Evolutionary conservation across 2,329 filamentous ascomycete species (phyloP).

Genomic region (Fusarium albosuccineum): DNA sequence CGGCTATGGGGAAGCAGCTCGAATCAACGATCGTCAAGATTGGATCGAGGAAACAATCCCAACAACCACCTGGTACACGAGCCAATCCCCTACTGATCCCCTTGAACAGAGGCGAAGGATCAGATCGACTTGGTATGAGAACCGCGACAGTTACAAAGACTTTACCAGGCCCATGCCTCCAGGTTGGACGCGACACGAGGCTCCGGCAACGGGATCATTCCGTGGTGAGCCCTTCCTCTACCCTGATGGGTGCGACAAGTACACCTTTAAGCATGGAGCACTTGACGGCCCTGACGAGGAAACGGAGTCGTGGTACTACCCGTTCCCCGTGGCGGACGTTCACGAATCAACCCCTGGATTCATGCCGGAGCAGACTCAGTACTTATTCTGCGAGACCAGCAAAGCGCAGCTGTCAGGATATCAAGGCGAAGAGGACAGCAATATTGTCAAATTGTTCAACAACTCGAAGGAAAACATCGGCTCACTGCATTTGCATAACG

Average conservation of each 20-base stretch:
- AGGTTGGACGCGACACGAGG: slow-evolving; percentile 16
- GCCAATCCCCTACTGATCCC: neutral
- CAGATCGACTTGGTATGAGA: slow-evolving; percentile 10
- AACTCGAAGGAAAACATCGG: neutral
- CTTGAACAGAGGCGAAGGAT: slow-evolving; percentile 6
- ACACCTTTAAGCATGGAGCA: slow-evolving; percentile 5
- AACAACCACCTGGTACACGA: slow-evolving; percentile 18
- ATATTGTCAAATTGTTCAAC: neutral
- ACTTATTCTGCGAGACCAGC: slow-evolving; percentile 16
- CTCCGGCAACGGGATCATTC: neutral
- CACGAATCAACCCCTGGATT: slow-evolving; percentile 4
- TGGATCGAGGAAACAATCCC: slow-evolving; percentile 3
- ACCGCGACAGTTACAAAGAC: slow-evolving; percentile 12
- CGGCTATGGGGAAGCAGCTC: neutral
- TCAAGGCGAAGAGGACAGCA: neutral
- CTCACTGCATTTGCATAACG: neutral
- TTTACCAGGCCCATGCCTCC: neutral
- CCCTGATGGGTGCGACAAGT: slow-evolving; percentile 11
- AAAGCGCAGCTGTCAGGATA: neutral
- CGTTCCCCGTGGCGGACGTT: slow-evolving; percentile 11
- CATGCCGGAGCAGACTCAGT: slow-evolving; percentile 27
- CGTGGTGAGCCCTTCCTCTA: neutral
- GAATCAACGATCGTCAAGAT: neutral
- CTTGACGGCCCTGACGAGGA: neutral
- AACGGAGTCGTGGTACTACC: slow-evolving; percentile 3